A percentile compares a stretch with the other conserved stretches of the same genome.
Evolutionary conservation across 2,329 filamentous ascomycete genomes (phyloP).

Genomic region (Diaporthe aspalathi): DNA sequence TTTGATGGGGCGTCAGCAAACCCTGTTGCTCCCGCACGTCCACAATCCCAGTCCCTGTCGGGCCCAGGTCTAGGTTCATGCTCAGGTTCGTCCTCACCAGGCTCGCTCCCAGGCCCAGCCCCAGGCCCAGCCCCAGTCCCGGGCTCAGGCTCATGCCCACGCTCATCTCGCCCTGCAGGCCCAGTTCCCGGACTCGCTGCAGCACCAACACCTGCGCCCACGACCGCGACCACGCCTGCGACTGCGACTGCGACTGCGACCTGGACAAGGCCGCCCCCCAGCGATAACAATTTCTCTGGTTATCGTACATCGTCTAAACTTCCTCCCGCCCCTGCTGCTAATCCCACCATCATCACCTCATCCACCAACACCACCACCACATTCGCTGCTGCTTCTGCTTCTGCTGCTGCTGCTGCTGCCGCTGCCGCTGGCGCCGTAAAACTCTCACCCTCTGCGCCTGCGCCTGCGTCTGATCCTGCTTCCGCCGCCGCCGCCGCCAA

Average conservation of each 20-base stretch:
- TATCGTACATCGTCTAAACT: constrained; percentile 38
- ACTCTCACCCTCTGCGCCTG: neutral
- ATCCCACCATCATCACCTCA: constrained; percentile 24
- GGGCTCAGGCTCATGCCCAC: constrained; percentile 7
- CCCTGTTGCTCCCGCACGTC: constrained; percentile 17
- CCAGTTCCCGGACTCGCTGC: constrained; percentile 33
- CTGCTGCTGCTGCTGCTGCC: constrained; percentile 40
- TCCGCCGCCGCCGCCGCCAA: constrained; percentile 37
- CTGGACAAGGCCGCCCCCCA: constrained; percentile 25
- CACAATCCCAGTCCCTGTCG: constrained; percentile 35
- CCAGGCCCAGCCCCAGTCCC: neutral
- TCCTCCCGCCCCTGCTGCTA: constrained; percentile 33
- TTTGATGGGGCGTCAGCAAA: constrained; percentile 25
- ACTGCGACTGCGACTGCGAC: constrained; percentile 10
- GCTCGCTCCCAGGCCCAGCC: too few species aligned
- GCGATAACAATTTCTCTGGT: constrained; percentile 41
- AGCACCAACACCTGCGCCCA: constrained; percentile 22
- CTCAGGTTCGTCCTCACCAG: constrained; percentile 17
- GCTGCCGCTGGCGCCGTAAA: constrained; percentile 30
- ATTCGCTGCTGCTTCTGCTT: constrained; percentile 39
- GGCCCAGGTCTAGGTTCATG: constrained; percentile 30
- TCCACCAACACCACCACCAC: constrained; percentile 40
- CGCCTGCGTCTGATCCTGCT: constrained; percentile 44
- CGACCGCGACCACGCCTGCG: constrained; percentile 12
- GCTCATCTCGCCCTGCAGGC: constrained; percentile 31